phyloP scores from a whole-genome alignment of 2,329 filamentous ascomycete species.

The Trichoderma atrobrunneum region DNA sequence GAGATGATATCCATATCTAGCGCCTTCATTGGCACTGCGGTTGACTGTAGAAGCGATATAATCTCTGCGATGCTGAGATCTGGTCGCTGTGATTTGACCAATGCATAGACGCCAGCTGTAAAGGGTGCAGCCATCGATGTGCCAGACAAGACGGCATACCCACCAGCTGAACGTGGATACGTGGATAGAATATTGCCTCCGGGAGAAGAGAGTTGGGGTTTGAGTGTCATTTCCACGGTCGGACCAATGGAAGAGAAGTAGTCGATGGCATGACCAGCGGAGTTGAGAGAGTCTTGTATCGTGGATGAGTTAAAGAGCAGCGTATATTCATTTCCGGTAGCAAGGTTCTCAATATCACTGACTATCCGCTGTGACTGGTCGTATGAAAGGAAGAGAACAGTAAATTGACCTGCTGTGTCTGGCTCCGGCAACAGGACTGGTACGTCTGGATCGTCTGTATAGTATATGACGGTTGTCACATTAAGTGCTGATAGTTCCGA shows the following conservation, averaged over 20 bases:
- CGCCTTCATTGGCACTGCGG: slow-evolving; percentile 43
- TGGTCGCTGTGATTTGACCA: slow-evolving; percentile 50
- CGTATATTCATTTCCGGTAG: not conserved
- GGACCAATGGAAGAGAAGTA: not conserved
- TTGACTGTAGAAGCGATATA: slow-evolving; percentile 48
- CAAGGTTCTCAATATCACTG: not conserved
- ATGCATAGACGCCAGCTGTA: slow-evolving; percentile 52
- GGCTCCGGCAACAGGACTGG: not conserved
- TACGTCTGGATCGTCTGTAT: not conserved
- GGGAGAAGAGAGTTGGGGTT: slow-evolving; percentile 53
- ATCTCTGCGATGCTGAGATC: slow-evolving; percentile 45
- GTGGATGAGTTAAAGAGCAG: not conserved
- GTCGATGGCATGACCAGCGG: not conserved
- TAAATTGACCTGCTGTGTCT: not conserved
- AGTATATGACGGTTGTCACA: not conserved
- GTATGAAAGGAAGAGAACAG: not conserved
- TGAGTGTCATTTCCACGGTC: slow-evolving; percentile 42
- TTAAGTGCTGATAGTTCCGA: not conserved
- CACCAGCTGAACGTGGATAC: slow-evolving; percentile 44
- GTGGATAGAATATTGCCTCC: slow-evolving; percentile 54
- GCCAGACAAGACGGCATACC: slow-evolving; percentile 52
- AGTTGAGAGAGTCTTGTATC: not conserved
- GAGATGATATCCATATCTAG: not conserved
- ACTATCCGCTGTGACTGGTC: not conserved
- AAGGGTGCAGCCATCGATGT: slow-evolving; percentile 61